phyloP scores from a whole-genome alignment of 352 stramenopile species.

The Globisporangium splendens region DNA sequence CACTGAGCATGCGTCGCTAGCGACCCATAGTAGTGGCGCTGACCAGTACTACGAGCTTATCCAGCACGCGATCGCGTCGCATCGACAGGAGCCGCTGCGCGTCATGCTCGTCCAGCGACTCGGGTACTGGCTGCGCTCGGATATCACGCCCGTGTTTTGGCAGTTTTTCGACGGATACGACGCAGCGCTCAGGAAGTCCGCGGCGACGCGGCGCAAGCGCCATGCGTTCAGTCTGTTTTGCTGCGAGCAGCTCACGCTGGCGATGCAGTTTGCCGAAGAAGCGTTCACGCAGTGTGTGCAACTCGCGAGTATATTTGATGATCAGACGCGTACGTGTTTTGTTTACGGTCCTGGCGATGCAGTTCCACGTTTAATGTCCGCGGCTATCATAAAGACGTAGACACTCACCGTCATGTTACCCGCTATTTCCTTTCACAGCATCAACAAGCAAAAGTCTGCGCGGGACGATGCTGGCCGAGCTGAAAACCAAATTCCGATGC shows the following conservation, averaged over 20 bases:
- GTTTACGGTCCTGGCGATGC: neutral
- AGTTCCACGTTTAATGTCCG: neutral
- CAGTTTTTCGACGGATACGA: slow-evolving; percentile 41
- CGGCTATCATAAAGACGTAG: no score
- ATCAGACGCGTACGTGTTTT: slow-evolving; percentile 1
- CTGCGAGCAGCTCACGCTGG: slow-evolving; percentile 63
- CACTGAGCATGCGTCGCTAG: neutral
- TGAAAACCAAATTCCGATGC: slow-evolving; percentile 43
- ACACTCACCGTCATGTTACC: neutral
- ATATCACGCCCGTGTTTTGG: slow-evolving; percentile 66
- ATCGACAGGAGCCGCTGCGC: slow-evolving; percentile 39
- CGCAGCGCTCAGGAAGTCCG: slow-evolving; percentile 14
- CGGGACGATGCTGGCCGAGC: slow-evolving; percentile 45
- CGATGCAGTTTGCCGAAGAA: slow-evolving; percentile 69
- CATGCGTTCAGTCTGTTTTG: slow-evolving; percentile 42
- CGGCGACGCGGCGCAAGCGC: slow-evolving; percentile 16
- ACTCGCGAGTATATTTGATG: slow-evolving; percentile 57
- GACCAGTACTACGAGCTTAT: slow-evolving; percentile 31
- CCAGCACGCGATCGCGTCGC: slow-evolving; percentile 28
- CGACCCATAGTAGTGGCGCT: neutral
- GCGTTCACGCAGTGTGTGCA: slow-evolving; percentile 68
- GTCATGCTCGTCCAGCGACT: slow-evolving; percentile 60
- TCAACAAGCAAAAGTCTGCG: neutral
- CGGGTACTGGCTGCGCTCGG: slow-evolving; percentile 57
- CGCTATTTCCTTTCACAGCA: neutral